Base-by-base conservation (phyloP, 306 rosid genomes). In the Cicer judaicum region DNA sequence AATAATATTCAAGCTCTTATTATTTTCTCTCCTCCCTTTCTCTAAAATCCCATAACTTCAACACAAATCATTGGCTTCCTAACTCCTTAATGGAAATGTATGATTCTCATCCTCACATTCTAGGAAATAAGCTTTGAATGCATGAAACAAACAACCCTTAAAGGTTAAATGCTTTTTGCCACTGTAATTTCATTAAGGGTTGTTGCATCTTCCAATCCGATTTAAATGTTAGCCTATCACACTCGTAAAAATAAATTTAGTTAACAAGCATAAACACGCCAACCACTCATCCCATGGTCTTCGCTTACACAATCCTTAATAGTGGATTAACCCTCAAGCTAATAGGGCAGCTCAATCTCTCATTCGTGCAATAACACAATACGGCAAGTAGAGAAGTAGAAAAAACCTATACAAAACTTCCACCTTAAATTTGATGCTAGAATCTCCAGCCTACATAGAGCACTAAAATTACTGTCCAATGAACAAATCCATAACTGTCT, bases 401-500 rank as follows among this genome's bases (percentile, higher is more conserved):
- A 36, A 38, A 55, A 54, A 18, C 43, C 56, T 43, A 56, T 21
- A 59, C 16, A 64, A 72, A 55, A 65, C 41, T 71, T 29, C 53
- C 24, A 70, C 34, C 34, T 34, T n/a, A 46, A 44, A 63, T n/a
- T 1, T 44, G 46, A 73, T 12, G 55, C 44, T 10, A 10, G 39
- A 19, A 46, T 48, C 21, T 53, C 68, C 44, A 65, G 54, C 46
- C 69, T n/a, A 55, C 36, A 8, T 47, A 59, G 47, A 8, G 21
- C 67, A 53, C 54, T 63, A 41, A 36, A 12, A 38, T 61, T 61
- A 60, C 5, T 39, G 71, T 52, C 49, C 36, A 47, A 14, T 34
- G 70, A 44, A 61, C 70, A 74, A 73, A 72, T 40, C 69, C 42
- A 59, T 2, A 64, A 62, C 16, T 60, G 42, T n/a, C 39, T 18